Evolutionary conservation across 306 rosid genomes (phyloP).

Genomic region (Ammopiptanthus mongolicus): DNA sequence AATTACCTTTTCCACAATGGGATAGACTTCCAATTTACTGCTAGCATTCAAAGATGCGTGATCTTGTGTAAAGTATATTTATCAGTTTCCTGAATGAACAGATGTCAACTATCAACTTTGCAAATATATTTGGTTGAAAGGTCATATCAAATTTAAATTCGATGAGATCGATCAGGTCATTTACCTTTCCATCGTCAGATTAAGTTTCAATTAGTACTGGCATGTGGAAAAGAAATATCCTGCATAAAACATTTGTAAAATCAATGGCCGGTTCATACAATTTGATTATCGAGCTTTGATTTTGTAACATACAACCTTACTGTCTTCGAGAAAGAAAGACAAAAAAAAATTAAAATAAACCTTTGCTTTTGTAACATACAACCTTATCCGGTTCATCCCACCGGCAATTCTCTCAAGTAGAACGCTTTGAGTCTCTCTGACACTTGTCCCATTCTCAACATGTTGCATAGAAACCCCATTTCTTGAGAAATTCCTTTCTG

Average conservation of each 20-base stretch:
- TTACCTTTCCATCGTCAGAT: too few species aligned
- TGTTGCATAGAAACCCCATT: conserved; percentile 62
- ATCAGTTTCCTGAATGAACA: not conserved
- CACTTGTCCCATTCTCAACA: conserved; percentile 68
- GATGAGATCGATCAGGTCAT: too few species aligned
- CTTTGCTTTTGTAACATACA: conserved; percentile 94
- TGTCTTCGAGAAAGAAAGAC: too few species aligned
- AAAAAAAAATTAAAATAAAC: conserved; percentile 53
- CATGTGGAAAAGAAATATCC: conserved; percentile 6
- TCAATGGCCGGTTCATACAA: too few species aligned
- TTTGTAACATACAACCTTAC: too few species aligned
- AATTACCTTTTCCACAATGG: conserved; percentile 21
- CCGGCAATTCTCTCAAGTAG: conserved; percentile 93
- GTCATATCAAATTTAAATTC: not conserved
- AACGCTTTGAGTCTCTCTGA: conserved; percentile 94
- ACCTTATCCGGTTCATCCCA: conserved; percentile 91
- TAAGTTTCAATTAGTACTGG: conserved; percentile 1
- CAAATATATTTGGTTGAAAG: not conserved
- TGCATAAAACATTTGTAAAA: not conserved
- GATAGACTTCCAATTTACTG: conserved; percentile 4
- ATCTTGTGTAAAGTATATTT: too few species aligned
- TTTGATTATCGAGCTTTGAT: too few species aligned
- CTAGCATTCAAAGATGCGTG: conserved; percentile 16
- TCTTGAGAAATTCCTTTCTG: conserved; percentile 52
- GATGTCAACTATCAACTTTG: not conserved